Percentiles rank a stretch among this genome's conserved stretches.
Conservation (phyloP, 345 rosid genomes). For the Gossypium herbaceum region DNA sequence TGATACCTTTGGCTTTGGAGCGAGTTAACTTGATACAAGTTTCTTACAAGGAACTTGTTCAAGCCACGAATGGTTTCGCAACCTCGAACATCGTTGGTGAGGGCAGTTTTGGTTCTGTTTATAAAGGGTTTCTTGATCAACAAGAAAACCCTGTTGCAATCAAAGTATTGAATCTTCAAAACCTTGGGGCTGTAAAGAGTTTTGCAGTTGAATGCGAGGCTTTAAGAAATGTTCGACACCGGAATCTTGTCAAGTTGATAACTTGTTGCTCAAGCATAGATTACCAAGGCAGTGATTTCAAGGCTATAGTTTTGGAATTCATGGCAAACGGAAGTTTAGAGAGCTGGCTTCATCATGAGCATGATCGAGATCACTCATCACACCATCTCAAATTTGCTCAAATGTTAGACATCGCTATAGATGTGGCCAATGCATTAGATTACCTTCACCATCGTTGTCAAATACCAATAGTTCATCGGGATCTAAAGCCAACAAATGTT, state of each 20-base stretch:
- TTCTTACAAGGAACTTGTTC: conserved; percentile 22
- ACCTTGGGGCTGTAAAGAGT: conserved; percentile 24
- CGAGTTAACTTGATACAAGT: not conserved
- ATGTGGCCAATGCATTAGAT: conserved; percentile 25
- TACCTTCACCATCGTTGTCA: conserved; percentile 24
- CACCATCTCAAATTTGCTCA: not conserved
- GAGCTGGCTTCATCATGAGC: conserved; percentile 8
- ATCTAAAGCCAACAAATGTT: conserved; percentile 28
- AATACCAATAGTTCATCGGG: conserved; percentile 21
- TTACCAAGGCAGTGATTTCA: conserved; percentile 14
- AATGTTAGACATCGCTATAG: conserved; percentile 19
- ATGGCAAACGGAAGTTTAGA: conserved; percentile 13
- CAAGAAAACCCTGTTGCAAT: conserved; percentile 14
- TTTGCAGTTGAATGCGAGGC: conserved; percentile 29
- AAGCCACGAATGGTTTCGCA: conserved; percentile 29
- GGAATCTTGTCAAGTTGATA: conserved; percentile 25
- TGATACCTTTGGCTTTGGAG: not conserved
- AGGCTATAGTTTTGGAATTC: conserved; percentile 27
- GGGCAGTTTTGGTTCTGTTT: conserved; percentile 29
- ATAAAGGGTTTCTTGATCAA: conserved; percentile 22
- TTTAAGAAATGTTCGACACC: conserved; percentile 21
- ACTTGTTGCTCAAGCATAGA: conserved; percentile 28
- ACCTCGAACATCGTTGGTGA: conserved; percentile 18
- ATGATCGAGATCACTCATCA: not conserved
- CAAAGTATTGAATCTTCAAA: conserved; percentile 23